Evolutionary conservation across 2,329 filamentous ascomycete genomes (phyloP).

Genomic region (Hypoxylon sp.): DNA sequence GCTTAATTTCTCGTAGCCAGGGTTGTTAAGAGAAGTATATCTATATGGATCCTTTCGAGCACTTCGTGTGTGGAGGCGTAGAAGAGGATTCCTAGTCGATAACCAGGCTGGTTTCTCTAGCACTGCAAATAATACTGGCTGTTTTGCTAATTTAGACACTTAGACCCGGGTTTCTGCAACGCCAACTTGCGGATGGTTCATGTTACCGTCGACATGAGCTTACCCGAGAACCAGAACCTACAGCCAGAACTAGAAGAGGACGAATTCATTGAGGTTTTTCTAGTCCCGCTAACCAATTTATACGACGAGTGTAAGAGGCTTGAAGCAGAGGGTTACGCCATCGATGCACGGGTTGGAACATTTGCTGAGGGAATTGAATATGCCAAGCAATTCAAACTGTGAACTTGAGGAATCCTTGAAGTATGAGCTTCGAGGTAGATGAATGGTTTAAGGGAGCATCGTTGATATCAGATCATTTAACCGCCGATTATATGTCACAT

Average conservation of each 20-base stretch:
- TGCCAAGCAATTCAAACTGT: constrained; percentile 70
- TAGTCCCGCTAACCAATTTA: constrained; percentile 73
- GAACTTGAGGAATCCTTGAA: constrained; percentile 1
- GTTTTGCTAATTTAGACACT: constrained; percentile 37
- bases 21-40: neutral
- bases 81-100: neutral
- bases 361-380: constrained; percentile 84
- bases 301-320: constrained; percentile 77
- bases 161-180: constrained; percentile 75
- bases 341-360: constrained; percentile 83
- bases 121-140: neutral
- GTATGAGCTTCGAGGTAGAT: neutral
- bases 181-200: constrained; percentile 80
- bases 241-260: constrained; percentile 81
- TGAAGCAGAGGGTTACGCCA: constrained; percentile 79
- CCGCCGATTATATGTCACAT: constrained; percentile 16
- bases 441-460: neutral
- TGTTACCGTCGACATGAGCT: constrained; percentile 77
- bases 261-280: constrained; percentile 87
- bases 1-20: neutral
- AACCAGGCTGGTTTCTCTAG: neutral
- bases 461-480: constrained; percentile 7
- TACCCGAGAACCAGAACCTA: constrained; percentile 77
- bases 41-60: neutral
- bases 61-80: neutral